Evolutionary conservation across 306 rosid genomes (phyloP).

Genomic region (Cotoneaster glaucophyllus): DNA sequence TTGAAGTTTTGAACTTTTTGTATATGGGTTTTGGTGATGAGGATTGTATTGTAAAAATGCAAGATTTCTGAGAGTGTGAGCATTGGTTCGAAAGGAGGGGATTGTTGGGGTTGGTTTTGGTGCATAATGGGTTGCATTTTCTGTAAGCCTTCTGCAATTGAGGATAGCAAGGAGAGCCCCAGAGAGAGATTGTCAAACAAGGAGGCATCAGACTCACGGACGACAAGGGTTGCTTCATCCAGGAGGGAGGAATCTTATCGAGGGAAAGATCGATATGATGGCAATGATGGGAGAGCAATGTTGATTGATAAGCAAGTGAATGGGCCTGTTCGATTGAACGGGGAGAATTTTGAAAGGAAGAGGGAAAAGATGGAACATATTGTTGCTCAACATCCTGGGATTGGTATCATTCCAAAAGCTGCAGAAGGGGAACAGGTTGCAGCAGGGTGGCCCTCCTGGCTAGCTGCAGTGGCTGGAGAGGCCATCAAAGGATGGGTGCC

Average conservation of each 20-base stretch:
- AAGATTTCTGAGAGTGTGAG: conserved; percentile 32
- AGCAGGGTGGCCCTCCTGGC: conserved; percentile 97
- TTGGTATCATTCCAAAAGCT: conserved; percentile 73
- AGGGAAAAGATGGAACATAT: conserved; percentile 77
- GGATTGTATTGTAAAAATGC: conserved; percentile 22
- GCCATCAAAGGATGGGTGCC: conserved; percentile 96
- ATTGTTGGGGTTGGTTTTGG: conserved; percentile 37
- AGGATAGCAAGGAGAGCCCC: conserved; percentile 94
- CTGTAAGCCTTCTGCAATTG: conserved; percentile 95
- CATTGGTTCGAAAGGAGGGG: conserved; percentile 39
- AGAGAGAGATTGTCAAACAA: conserved; percentile 67
- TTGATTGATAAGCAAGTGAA: conserved; percentile 66
- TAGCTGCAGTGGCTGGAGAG: conserved; percentile 95
- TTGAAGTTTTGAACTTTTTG: conserved; percentile 2
- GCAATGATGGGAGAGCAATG: conserved; percentile 53
- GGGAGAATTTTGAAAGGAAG: conserved; percentile 68
- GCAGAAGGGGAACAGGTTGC: conserved; percentile 92
- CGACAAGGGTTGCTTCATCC: conserved; percentile 54
- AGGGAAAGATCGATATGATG: conserved; percentile 55
- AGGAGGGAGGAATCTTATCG: conserved; percentile 75
- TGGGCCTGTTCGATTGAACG: conserved; percentile 51
- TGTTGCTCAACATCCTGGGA: conserved; percentile 64
- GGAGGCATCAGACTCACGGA: conserved; percentile 41
- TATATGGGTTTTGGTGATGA: conserved; percentile 18
- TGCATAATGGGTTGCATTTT: conserved; percentile 76